Evolutionary conservation across 2,329 filamentous ascomycete genomes (phyloP).

Genomic region (Penicillium vulpinum): DNA sequence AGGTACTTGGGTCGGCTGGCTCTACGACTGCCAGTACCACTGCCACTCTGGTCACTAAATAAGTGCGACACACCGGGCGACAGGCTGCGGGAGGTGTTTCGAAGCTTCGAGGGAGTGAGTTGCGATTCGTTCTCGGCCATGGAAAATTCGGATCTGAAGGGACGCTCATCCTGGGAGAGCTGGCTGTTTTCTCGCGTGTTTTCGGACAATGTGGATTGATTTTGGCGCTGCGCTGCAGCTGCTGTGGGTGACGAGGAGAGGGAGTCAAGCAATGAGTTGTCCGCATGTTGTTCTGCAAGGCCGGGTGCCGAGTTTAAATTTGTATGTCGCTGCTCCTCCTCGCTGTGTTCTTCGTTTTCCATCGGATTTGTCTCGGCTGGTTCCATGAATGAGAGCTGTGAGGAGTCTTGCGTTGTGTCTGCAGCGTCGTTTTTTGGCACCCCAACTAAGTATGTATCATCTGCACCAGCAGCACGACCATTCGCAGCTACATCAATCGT

Average conservation of each 20-base stretch:
- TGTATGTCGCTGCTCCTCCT: neutral
- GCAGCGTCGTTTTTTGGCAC: slow-evolving; percentile 29
- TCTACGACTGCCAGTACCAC: slow-evolving; percentile 30
- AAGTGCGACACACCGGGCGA: slow-evolving; percentile 29
- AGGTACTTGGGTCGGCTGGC: slow-evolving; percentile 57
- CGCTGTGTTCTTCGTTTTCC: slow-evolving; percentile 13
- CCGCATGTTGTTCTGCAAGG: slow-evolving; percentile 15
- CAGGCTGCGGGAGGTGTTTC: slow-evolving; percentile 28
- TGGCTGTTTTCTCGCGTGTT: slow-evolving; percentile 22
- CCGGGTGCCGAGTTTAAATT: neutral
- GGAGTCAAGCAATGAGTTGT: slow-evolving; percentile 41
- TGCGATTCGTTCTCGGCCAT: slow-evolving; percentile 28
- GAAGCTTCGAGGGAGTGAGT: slow-evolving; percentile 29
- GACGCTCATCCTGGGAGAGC: slow-evolving; percentile 23
- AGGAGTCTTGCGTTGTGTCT: slow-evolving; percentile 16
- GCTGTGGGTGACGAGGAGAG: slow-evolving; percentile 48
- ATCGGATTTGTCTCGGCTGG: slow-evolving; percentile 25
- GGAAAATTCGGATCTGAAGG: slow-evolving; percentile 23
- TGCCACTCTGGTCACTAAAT: slow-evolving; percentile 30
- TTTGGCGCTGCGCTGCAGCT: slow-evolving; percentile 44
- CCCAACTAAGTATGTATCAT: slow-evolving; percentile 49
- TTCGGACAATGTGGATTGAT: slow-evolving; percentile 34
- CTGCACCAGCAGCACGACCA: slow-evolving; percentile 33
- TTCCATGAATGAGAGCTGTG: slow-evolving; percentile 29
- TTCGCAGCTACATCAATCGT: slow-evolving; percentile 39